Base-by-base conservation (phyloP, 306 rosid species). In the Glycine tomentella region DNA sequence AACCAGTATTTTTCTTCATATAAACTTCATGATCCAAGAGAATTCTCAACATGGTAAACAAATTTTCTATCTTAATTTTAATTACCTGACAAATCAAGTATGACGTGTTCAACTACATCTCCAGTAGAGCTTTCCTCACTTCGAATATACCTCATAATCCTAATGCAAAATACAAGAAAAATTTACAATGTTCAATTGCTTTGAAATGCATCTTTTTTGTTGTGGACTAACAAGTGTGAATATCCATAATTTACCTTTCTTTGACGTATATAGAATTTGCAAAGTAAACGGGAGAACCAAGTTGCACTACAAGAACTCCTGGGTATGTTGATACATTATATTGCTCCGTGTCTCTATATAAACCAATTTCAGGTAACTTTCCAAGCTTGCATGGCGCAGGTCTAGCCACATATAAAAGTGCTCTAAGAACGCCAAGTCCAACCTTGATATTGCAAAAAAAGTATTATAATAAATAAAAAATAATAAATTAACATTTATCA, bases 251-350 rank as follows among this genome's bases (percentile, higher is more conserved):
- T 57, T 77, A 95, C 99, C 94, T 95, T 81, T 95, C 98, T 80
- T 88, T 89, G 5, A 95, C 15, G 11, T 95, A 95, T 34, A 82
- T 74, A 49, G 88, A 25, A 78, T 91, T 95, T 64, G 98, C 90
- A 85, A 86, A 95, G 84, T 91, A 95, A 83, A 95, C 31, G 15
- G 99, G 99, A 44, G 99, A 95, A 72, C 99, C 98, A 33, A 93
- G 85, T 64, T 93, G 96, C 12, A 95, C 50, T 71, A 89, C 64
- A 7, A 91, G 55, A 70, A 95, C 9, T 20, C 98, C 97, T 4
- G 86, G 81, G 45, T 40, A 5, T 25, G 49, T 45, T 65, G 95
- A 73, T 42, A 81, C 76, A 2, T 88, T 88, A 31, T 93, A 95
- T 79, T 93, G 97, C 13, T 91, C 92, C 1, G 81, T 25, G 68